Base-by-base conservation (phyloP, 108 stramenopile genomes). In the Cyclotella choctawhatcheeana region DNA sequence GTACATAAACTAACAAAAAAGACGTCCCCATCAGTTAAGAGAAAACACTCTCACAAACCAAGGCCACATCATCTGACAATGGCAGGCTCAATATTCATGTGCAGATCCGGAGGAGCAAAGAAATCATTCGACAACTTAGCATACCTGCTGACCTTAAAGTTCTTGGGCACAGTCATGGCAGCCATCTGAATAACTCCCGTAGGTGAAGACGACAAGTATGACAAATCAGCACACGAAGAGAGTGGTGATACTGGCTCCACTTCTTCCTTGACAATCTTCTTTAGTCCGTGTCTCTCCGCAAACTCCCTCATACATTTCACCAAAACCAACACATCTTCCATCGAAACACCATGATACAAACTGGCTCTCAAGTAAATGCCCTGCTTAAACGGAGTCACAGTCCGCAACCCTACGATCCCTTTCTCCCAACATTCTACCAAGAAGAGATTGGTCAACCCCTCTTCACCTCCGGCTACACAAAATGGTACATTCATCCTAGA, bases 401-500 rank as follows among this genome's bases (percentile, higher is more conserved):
- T 82, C 27, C 71, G 18, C 30, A 82, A 56, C 12, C 82, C 82
- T 5, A 82, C 65, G 37, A 82, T 77, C 18, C 82, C 76, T 21
- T 53, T 21, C 20, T 82, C 63, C 76, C 71, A 82, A 25, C 52
- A 73, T 31, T 82, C 56, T 21, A 82, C 77, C 31, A 82, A 35
- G 60, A 82, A 82, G 31, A 47, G 18, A 18, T 82, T 44, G 25
- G 79, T 81, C 35, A 74, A 53, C 3, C 17, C 73, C 24, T 68
- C 67, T 37, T 74, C 73, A 26, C 64, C 71, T 21, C 58, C 64
- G 27, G 63, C 73, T 14, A 81, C 58, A 26, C 50, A 66, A 29
- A 81, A 81, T 4, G 79, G 79, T 20, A 75, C 73, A 62, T 81
- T 81, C 79, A 81, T 81, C 24, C 79, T 66, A 32, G 63, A 65